phyloP scores from a whole-genome alignment of 148 eudicot species.

The Camellia japonica region DNA sequence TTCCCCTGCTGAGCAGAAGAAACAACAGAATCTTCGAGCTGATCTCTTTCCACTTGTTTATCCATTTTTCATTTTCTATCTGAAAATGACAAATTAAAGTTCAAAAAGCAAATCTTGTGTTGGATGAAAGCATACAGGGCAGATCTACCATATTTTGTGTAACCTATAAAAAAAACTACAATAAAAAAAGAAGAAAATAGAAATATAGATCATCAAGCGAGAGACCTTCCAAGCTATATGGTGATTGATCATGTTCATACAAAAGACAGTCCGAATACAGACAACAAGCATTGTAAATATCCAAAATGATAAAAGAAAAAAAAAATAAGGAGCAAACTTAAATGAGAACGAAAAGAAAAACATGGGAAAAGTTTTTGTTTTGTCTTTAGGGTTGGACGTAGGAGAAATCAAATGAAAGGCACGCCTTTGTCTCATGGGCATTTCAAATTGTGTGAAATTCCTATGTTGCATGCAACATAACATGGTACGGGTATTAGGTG shows the following conservation, averaged over 20 bases:
- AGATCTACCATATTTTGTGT: not conserved
- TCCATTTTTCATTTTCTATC: conserved; percentile 25
- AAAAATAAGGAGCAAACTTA: no score
- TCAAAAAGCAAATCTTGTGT: not conserved
- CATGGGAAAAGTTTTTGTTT: not conserved
- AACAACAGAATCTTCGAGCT: conserved; percentile 15
- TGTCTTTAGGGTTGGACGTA: not conserved
- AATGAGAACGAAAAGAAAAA: not conserved
- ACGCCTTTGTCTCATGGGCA: not conserved
- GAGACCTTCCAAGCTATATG: not conserved
- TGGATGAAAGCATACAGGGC: not conserved
- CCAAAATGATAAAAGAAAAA: not conserved
- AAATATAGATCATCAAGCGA: not conserved
- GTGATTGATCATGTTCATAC: not conserved
- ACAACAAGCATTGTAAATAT: not conserved
- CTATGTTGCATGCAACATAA: not conserved
- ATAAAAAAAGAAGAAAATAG: no score
- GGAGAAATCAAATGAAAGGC: not conserved
- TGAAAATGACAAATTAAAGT: conserved; percentile 20
- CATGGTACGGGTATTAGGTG: not conserved
- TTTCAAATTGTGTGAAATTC: not conserved
- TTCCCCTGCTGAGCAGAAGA: conserved; percentile 19
- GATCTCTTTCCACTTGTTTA: conserved; percentile 17
- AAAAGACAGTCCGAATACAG: not conserved
- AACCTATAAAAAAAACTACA: not conserved